Evolutionary conservation across 1,284 basidiomycete species (phyloP).

Genomic region (Vanrija sp.): DNA sequence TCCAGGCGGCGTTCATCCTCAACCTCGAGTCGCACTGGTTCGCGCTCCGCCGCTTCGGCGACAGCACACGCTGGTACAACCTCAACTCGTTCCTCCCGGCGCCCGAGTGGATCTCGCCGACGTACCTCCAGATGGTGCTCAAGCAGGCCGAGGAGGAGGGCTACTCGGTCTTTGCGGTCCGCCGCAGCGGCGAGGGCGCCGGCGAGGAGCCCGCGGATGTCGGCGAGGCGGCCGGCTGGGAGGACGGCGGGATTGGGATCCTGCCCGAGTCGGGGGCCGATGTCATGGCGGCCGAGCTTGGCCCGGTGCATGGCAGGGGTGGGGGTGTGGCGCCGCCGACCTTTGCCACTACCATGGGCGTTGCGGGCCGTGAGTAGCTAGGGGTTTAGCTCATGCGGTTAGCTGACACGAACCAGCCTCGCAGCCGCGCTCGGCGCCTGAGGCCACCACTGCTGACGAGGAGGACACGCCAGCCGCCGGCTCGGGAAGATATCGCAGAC

Average conservation of each 20-base stretch:
- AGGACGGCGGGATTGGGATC: constrained; percentile 37
- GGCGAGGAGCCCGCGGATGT: constrained; percentile 11
- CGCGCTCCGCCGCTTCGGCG: constrained; percentile 69
- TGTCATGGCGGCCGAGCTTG: constrained; percentile 38
- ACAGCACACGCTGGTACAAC: constrained; percentile 74
- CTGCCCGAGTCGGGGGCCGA: constrained; percentile 45
- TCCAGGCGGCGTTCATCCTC: constrained; percentile 81
- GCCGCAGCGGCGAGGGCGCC: constrained; percentile 32
- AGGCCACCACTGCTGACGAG: constrained; percentile 7
- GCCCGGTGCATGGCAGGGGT: constrained; percentile 33
- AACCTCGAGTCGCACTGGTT: constrained; percentile 88
- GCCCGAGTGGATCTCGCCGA: constrained; percentile 78
- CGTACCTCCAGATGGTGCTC: constrained; percentile 78
- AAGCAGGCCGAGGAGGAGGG: constrained; percentile 83
- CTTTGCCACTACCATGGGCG: background rate
- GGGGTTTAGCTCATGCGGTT: background rate
- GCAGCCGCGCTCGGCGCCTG: no score
- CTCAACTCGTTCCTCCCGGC: constrained; percentile 69
- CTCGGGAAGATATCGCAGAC: constrained; percentile 13
- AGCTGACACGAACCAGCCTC: constrained; percentile 14
- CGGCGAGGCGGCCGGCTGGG: constrained; percentile 40
- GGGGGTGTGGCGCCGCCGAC: constrained; percentile 7
- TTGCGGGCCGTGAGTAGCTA: constrained; percentile 11
- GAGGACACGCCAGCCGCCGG: constrained; percentile 20
- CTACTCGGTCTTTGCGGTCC: constrained; percentile 81